These are phyloP conservation scores for Debaryomycetaceae sp. DNA, from an alignment of 1,139 yeast species.

Conservation along the genomic window DNA sequence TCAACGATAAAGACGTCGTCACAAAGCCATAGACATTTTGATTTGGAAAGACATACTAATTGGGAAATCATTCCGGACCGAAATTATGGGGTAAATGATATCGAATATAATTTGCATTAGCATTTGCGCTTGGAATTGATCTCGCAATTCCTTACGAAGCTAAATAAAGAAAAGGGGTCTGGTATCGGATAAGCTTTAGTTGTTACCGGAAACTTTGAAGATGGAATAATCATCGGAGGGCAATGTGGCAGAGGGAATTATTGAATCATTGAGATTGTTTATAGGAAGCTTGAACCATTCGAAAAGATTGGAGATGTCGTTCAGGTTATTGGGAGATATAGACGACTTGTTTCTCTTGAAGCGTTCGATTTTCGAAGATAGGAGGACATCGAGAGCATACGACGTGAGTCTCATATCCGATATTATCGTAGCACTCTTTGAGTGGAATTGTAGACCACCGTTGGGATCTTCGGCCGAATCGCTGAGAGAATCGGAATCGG, in stretches of 20 bases:
- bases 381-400: background rate
- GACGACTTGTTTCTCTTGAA: background rate
- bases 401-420: conserved; percentile 6
- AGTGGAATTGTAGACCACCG: background rate
- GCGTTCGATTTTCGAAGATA: conserved; percentile 1
- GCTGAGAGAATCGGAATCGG: background rate
- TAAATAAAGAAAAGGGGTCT: too few species aligned
- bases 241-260: background rate
- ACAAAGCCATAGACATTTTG: background rate
- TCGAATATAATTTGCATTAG: too few species aligned
- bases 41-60: background rate
- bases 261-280: background rate
- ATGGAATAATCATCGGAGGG: background rate
- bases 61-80: background rate
- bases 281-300: background rate
- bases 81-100: background rate
- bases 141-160: too few species aligned
- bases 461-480: background rate
- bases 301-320: background rate
- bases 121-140: too few species aligned
- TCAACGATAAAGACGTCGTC: background rate
- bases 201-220: background rate
- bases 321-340: background rate
- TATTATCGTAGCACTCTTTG: conserved; percentile 1
- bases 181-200: too few species aligned